These are phyloP conservation scores for Cytidiella melzeri DNA, from an alignment of 768 basidiomycete genomes.

Conservation along the genomic window DNA sequence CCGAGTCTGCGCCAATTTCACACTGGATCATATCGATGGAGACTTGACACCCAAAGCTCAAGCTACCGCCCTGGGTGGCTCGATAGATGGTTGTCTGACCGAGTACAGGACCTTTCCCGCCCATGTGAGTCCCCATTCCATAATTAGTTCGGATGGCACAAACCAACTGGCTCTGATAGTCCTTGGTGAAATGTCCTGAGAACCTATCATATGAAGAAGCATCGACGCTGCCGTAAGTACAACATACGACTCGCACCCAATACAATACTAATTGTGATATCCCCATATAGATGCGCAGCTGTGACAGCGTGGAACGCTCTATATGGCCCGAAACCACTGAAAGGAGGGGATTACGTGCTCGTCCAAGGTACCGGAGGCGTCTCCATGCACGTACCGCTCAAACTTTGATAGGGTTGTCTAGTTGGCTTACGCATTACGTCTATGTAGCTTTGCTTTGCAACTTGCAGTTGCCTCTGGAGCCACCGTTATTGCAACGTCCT, in stretches of 20 bases:
- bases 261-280: not conserved
- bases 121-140: slow-evolving; percentile 24
- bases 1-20: slow-evolving; percentile 50
- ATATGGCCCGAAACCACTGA: slow-evolving; percentile 40
- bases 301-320: slow-evolving; percentile 60
- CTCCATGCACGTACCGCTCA: slow-evolving; percentile 36
- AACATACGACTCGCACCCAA: not conserved
- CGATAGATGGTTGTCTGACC: slow-evolving; percentile 45
- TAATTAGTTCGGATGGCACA: too few species aligned
- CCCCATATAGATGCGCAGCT: slow-evolving; percentile 41
- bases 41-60: slow-evolving; percentile 32
- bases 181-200: slow-evolving; percentile 20
- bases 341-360: slow-evolving; percentile 52
- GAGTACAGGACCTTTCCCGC: slow-evolving; percentile 48
- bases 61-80: slow-evolving; percentile 38
- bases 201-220: slow-evolving; percentile 57
- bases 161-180: too few species aligned
- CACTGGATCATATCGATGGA: slow-evolving; percentile 41
- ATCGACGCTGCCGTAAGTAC: slow-evolving; percentile 49
- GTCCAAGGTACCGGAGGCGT: slow-evolving; percentile 52
- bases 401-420: not conserved
- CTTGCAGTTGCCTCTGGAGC: slow-evolving; percentile 58
- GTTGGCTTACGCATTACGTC: not conserved
- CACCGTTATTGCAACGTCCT: slow-evolving; percentile 58
- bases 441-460: slow-evolving; percentile 40